A percentile compares a stretch with the other conserved stretches of the same genome.
These are phyloP conservation scores for Fusarium longipes DNA, from an alignment of 2,329 filamentous ascomycete species.

Conservation along the genomic window DNA sequence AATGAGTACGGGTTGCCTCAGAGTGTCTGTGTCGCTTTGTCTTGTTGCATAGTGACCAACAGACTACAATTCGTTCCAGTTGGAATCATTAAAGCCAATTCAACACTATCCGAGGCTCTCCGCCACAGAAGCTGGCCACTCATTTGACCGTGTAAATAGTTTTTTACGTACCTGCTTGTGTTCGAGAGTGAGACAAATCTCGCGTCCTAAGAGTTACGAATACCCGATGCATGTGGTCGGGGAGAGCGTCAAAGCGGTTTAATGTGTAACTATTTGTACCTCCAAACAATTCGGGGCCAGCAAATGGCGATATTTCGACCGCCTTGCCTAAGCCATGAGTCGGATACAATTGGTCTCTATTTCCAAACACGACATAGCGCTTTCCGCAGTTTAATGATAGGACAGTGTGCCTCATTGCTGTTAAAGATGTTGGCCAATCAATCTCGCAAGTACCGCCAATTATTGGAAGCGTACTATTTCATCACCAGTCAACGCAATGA, in stretches of 20 bases:
- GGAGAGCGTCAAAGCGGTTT: background rate
- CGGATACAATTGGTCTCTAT: background rate
- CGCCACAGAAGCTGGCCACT: background rate
- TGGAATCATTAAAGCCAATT: too few relatives aligned
- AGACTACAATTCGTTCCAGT: background rate
- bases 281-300: background rate
- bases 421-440: background rate
- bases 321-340: background rate
- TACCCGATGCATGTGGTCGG: background rate
- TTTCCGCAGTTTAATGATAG: background rate
- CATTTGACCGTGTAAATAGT: background rate
- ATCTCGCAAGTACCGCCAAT: too few relatives aligned
- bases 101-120: background rate
- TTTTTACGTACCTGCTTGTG: background rate
- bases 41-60: background rate
- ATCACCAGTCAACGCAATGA: conserved; percentile 9
- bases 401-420: background rate
- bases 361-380: too few relatives aligned
- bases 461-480: background rate
- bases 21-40: background rate
- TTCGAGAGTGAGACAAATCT: background rate
- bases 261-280: background rate
- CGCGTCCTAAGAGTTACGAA: background rate
- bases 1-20: background rate
- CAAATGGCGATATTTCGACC: background rate